Evolutionary conservation across 371 early-diverging fungal species (phyloP).

Genomic region (Cokeromyces recurvatus): DNA sequence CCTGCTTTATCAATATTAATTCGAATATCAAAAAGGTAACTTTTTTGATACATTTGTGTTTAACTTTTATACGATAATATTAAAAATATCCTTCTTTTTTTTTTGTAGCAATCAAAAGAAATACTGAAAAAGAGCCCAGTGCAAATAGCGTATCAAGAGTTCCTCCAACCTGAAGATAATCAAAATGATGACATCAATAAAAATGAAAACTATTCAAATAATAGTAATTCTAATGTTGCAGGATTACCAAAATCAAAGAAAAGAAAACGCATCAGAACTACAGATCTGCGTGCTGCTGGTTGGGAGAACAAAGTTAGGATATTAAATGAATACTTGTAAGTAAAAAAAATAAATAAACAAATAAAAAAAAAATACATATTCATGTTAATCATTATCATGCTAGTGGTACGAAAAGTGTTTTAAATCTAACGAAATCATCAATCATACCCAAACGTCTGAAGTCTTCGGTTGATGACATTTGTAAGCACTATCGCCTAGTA

Average conservation of each 20-base stretch:
- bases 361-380: background rate
- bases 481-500: slow-evolving; percentile 1
- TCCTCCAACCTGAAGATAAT: background rate
- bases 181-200: too few relatives aligned
- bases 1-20: background rate
- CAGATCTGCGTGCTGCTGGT: background rate
- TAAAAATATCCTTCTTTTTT: background rate
- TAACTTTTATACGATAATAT: background rate
- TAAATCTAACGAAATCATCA: slow-evolving; percentile 3
- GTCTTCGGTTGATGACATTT: slow-evolving; percentile 5
- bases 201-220: too few relatives aligned
- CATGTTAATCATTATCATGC: background rate
- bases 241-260: slow-evolving; percentile 3
- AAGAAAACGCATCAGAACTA: background rate
- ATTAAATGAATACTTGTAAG: slow-evolving; percentile 6
- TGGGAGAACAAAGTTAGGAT: background rate
- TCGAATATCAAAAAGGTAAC: slow-evolving; percentile 2
- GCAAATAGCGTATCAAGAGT: slow-evolving; percentile 1
- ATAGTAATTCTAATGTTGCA: slow-evolving; percentile 1
- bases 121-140: slow-evolving; percentile 4
- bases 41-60: background rate
- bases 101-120: slow-evolving; percentile 8
- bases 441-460: slow-evolving; percentile 1
- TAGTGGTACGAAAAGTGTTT: slow-evolving; percentile 3
- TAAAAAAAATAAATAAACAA: background rate